Base-by-base conservation (phyloP, 495 filamentous ascomycete genomes). In the Hypoxylon intermedium region DNA sequence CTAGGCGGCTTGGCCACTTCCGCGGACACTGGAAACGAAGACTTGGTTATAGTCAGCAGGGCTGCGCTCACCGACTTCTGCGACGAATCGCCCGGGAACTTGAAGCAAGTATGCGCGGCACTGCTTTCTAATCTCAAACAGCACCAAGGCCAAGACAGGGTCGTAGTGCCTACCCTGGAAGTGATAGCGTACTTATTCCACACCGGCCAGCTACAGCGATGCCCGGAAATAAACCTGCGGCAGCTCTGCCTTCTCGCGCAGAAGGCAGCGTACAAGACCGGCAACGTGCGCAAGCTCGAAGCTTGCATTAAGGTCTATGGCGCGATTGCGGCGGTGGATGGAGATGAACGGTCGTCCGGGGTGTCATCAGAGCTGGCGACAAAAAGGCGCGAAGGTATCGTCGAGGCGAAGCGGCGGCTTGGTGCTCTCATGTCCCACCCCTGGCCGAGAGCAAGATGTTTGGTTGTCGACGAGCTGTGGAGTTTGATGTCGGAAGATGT, bases 21-120 rank as follows among this genome's bases (percentile, higher is more conserved):
- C 15, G 89, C 92, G 21, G 90, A 91, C 63, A 87, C 88, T 9
- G 92, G 91, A 11, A 87, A 92, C 18, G 91, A 97, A 65, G 85
- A 89, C 5, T 77, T 97, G 5, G 80, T 97, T 12, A 85, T 88
- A 37, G 83, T 85, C 6, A 86, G 88, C 7, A 83, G 93, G 21
- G 79, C 82, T 1, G 92, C 91, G 2, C 74, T 98, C 15, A 78
- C 83, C 21, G 69, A 80, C 6, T 75, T 80, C 42, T 77, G 77
- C 53, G 69, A 74, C 9, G 47, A 47, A 4, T 72, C 79, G 5
- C 20, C 57, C 12, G 59, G 55, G 4, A 72, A 73, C 41, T 60
- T 72, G 1, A 59, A 63, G 13, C 67, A 57, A 21, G 64, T 77
- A 21, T 74, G 71, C 59, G 34, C 63, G 11, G 60, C 75, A 19